These are phyloP conservation scores for Fraxinus nigra DNA, from an alignment of 305 asterid species.

Conservation along the genomic window DNA sequence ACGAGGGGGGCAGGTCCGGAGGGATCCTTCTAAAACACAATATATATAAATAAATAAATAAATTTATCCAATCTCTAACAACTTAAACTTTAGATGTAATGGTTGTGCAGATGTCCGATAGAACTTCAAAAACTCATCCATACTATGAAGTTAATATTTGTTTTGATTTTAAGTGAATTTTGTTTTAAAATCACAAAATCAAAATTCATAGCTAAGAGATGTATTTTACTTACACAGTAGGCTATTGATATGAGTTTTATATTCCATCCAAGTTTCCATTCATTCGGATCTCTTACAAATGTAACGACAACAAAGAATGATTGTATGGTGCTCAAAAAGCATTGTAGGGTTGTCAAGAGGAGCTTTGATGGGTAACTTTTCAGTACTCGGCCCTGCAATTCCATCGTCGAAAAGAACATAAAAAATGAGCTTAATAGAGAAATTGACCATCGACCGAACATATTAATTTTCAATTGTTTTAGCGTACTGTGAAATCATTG, in stretches of 20 bases:
- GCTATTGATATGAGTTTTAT: conserved; percentile 61
- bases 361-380: conserved; percentile 75
- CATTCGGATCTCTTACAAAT: conserved; percentile 56
- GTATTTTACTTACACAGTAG: conserved; percentile 61
- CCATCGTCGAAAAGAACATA: background rate
- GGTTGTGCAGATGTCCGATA: background rate
- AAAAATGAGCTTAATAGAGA: background rate
- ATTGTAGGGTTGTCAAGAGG: conserved; percentile 64
- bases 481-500: no score
- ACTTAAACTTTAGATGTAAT: background rate
- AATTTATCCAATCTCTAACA: no score
- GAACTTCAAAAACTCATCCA: background rate
- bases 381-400: conserved; percentile 49
- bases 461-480: no score
- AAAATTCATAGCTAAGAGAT: background rate
- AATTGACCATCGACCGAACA: no score
- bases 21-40: no score
- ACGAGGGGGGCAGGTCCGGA: no score
- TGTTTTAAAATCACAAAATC: background rate
- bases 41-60: no score
- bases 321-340: conserved; percentile 69
- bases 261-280: conserved; percentile 79
- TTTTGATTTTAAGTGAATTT: background rate
- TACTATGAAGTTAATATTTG: background rate
- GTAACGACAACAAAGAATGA: conserved; percentile 58